Conservation (phyloP, 2,329 filamentous ascomycete species). For the Claviceps humidiphila region DNA sequence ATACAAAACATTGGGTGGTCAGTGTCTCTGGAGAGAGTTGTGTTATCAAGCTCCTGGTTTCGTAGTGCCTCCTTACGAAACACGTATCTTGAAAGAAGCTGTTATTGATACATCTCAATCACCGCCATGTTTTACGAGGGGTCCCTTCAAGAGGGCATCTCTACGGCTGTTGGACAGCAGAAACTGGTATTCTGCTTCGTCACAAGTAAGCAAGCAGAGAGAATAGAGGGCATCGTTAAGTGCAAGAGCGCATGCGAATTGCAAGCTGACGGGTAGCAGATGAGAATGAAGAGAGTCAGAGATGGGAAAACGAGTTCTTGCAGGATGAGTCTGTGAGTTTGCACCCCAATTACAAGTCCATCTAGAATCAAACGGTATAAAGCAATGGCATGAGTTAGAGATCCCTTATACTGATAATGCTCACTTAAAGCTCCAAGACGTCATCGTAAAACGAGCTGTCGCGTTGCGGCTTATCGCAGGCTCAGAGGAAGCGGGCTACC, state of each 20-base stretch:
- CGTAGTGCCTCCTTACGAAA: too few species aligned
- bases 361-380: not conserved
- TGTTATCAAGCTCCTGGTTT: too few species aligned
- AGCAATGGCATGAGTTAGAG: too few species aligned
- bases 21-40: too few species aligned
- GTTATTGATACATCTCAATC: not conserved
- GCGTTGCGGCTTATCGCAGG: conserved; percentile 57
- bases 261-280: conserved; percentile 27
- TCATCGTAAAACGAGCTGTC: conserved; percentile 51
- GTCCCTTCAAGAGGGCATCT: conserved; percentile 68
- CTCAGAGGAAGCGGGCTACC: conserved; percentile 67
- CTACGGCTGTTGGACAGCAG: conserved; percentile 55
- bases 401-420: not conserved
- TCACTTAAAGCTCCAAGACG: conserved; percentile 33
- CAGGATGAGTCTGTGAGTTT: conserved; percentile 37
- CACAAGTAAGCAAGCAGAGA: conserved; percentile 39
- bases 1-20: too few species aligned
- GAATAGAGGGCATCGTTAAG: not conserved
- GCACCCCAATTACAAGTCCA: not conserved
- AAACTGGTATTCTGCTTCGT: conserved; percentile 82
- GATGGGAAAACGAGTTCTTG: conserved; percentile 62
- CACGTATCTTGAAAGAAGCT: too few species aligned
- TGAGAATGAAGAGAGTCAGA: conserved; percentile 50
- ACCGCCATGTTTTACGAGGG: conserved; percentile 66
- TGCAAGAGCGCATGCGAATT: conserved; percentile 3